Evolutionary conservation across 208 protist genomes (phyloP).

Genomic region (Trypanosoma congolense): DNA sequence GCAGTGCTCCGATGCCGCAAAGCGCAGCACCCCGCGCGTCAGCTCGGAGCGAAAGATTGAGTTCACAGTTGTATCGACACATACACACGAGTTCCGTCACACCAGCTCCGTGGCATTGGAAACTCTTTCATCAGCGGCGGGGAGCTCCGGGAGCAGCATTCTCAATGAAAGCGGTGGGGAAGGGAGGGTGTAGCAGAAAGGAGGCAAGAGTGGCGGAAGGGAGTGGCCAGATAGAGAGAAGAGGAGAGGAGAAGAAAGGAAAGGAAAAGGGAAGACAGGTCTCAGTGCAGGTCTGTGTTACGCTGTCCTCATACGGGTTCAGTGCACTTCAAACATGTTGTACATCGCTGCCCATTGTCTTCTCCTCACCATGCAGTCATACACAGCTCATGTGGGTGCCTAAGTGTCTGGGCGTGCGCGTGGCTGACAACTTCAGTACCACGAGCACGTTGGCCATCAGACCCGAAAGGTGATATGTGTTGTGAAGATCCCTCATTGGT

Average conservation of each 20-base stretch:
- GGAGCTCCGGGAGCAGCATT: background rate
- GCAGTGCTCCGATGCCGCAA: no score
- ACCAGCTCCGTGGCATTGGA: background rate
- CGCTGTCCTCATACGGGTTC: conserved; percentile 9
- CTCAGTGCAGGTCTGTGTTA: conserved; percentile 24
- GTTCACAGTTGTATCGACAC: background rate
- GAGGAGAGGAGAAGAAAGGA: background rate
- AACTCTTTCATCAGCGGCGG: background rate
- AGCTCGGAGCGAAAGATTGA: conserved; percentile 1
- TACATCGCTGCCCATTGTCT: conserved; percentile 3
- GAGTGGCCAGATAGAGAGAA: background rate
- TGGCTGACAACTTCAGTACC: no score
- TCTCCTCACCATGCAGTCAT: background rate
- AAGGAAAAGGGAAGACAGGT: background rate
- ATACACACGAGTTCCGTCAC: background rate
- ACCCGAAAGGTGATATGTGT: no score
- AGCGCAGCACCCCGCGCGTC: background rate
- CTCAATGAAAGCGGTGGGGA: background rate
- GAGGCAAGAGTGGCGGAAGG: no score
- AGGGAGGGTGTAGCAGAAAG: no score
- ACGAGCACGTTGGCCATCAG: no score
- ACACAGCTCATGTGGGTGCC: no score
- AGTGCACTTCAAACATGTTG: background rate
- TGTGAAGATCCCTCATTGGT: no score
- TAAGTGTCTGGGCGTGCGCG: no score